A percentile compares a stretch with the other conserved stretches of the same genome.
These are phyloP conservation scores for Astraeus odoratus DNA, from an alignment of 768 basidiomycete species.

Conservation along the genomic window DNA sequence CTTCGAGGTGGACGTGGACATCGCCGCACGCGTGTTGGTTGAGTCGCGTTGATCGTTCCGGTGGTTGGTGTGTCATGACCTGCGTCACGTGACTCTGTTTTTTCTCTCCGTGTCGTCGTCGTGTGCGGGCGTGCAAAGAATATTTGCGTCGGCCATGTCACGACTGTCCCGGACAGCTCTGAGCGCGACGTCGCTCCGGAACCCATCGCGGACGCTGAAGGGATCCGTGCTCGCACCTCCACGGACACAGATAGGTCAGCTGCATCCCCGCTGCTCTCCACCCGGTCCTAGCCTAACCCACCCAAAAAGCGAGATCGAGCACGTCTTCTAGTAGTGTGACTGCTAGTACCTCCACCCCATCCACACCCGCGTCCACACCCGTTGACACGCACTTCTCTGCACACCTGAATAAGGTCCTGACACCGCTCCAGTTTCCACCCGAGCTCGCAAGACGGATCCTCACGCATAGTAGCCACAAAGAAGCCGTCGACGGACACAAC, in stretches of 20 bases:
- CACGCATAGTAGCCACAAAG: slow-evolving; percentile 71
- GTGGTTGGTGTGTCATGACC: slow-evolving; percentile 16
- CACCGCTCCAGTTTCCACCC: slow-evolving; percentile 59
- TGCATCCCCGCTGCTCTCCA: slow-evolving; percentile 4
- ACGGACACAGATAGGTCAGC: slow-evolving; percentile 8
- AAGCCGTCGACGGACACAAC: slow-evolving; percentile 64
- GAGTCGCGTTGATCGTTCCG: slow-evolving; percentile 7
- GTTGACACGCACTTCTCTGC: slow-evolving; percentile 31
- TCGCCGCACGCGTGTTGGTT: neutral
- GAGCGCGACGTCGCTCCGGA: slow-evolving; percentile 7
- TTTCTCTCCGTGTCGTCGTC: no score
- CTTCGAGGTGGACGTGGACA: neutral
- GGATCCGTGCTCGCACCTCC: slow-evolving; percentile 7
- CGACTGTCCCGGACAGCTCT: slow-evolving; percentile 14
- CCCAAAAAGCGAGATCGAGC: neutral
- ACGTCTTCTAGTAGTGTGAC: neutral
- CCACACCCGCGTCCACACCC: no score
- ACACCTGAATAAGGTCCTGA: slow-evolving; percentile 59
- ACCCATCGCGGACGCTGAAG: slow-evolving; percentile 9
- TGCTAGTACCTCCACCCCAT: no score
- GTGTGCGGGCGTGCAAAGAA: no score
- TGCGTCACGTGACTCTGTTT: neutral
- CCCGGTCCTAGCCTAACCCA: neutral
- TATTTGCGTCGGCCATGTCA: slow-evolving; percentile 10
- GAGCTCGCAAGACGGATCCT: slow-evolving; percentile 67